Conservation (phyloP, 345 rosid species). For the Streptanthus diversifolius region DNA sequence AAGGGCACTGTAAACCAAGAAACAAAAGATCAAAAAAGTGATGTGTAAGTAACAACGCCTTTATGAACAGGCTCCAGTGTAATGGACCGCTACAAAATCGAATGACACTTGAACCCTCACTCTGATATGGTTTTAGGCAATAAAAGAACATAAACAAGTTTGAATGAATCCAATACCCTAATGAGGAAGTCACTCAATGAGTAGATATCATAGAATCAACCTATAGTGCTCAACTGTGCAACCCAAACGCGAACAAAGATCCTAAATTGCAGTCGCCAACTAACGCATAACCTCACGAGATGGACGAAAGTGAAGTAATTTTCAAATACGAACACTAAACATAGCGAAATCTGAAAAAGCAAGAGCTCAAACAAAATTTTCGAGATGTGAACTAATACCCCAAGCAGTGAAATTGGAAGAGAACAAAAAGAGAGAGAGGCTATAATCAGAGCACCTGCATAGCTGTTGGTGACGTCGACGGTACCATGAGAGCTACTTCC, state of each 20-base stretch:
- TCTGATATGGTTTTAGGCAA: background rate
- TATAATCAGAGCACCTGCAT: slow-evolving; percentile 46
- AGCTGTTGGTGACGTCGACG: slow-evolving; percentile 86
- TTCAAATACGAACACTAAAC: background rate
- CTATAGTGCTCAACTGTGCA: background rate
- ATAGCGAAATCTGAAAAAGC: background rate
- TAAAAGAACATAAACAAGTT: background rate
- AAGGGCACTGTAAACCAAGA: slow-evolving; percentile 63
- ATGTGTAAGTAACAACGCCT: background rate
- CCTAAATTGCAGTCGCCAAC: background rate
- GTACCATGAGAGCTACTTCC: slow-evolving; percentile 67
- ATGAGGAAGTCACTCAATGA: background rate
- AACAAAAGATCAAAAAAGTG: background rate
- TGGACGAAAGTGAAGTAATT: background rate
- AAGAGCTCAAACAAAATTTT: background rate
- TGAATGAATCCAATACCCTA: slow-evolving; percentile 7
- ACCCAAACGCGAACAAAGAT: background rate
- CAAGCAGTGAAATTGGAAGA: background rate
- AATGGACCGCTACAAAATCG: background rate
- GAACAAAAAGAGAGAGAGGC: background rate
- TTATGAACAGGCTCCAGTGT: background rate
- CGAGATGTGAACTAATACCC: background rate
- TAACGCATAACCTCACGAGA: background rate
- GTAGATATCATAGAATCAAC: background rate
- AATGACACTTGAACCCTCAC: background rate